Evolutionary conservation across 2,329 filamentous ascomycete genomes (phyloP).

Genomic region (Fusarium buxicola): DNA sequence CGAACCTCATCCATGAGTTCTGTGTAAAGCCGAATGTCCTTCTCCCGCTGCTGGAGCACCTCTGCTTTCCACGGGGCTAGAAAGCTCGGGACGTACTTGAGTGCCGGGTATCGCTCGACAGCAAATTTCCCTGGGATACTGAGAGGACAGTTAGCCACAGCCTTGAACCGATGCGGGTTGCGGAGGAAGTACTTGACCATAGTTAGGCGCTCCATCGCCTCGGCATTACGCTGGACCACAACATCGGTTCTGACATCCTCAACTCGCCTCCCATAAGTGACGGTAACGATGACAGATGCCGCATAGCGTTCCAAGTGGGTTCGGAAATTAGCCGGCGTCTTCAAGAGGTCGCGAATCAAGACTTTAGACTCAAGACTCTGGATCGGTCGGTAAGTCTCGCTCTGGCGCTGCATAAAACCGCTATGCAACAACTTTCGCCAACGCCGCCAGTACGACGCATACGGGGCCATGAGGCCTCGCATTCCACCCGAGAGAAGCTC

Average conservation of each 20-base stretch:
- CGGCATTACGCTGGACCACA: constrained; percentile 53
- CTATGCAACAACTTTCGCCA: constrained; percentile 58
- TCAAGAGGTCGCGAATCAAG: constrained; percentile 54
- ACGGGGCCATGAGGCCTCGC: constrained; percentile 58
- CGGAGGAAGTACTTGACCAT: constrained; percentile 53
- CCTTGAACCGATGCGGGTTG: too few species aligned
- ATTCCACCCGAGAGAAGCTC: constrained; percentile 56
- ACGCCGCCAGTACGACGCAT: constrained; percentile 56
- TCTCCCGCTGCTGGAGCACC: constrained; percentile 51
- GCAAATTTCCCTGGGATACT: constrained; percentile 50
- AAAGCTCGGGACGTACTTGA: constrained; percentile 54
- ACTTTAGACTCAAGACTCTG: constrained; percentile 57
- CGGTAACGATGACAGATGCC: constrained; percentile 56
- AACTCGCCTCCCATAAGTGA: constrained; percentile 54
- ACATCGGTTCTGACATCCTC: constrained; percentile 49
- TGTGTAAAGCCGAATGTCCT: constrained; percentile 54
- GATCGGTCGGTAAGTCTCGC: constrained; percentile 55
- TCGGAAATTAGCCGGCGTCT: constrained; percentile 44
- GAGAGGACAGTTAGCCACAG: accelerated
- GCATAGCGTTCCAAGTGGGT: constrained; percentile 46
- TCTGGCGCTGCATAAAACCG: constrained; percentile 58
- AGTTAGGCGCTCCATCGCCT: constrained; percentile 57
- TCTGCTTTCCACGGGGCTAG: constrained; percentile 56
- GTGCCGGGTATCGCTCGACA: constrained; percentile 54
- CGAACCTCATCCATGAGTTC: constrained; percentile 56